Percentiles rank a stretch among this genome's conserved stretches.
Evolutionary conservation across 805 yeast species (phyloP).

Genomic region (Schizosaccharomyces pombe): DNA sequence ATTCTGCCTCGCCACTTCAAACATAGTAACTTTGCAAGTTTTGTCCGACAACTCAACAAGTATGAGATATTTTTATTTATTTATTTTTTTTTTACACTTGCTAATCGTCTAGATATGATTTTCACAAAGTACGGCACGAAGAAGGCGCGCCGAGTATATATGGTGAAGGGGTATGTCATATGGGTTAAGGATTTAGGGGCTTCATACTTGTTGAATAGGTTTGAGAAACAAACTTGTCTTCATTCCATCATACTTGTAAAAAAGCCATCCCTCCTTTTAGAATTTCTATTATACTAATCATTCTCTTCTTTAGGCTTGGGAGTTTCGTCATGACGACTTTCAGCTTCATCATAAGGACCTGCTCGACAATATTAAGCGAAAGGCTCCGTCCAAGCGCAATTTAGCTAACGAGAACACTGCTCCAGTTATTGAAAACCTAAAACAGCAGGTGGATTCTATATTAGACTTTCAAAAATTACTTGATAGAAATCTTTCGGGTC

Average conservation of each 20-base stretch:
- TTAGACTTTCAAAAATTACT: constrained; percentile 2
- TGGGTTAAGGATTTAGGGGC: no score
- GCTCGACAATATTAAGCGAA: constrained; percentile 46
- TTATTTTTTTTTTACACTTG: not conserved
- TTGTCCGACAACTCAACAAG: constrained; percentile 85
- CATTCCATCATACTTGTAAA: no score
- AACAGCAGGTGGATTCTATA: constrained; percentile 10
- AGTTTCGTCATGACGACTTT: constrained; percentile 80
- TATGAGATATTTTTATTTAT: constrained; percentile 2
- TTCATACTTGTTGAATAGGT: not conserved
- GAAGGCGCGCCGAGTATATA: constrained; percentile 31
- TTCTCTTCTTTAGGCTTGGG: constrained; percentile 40
- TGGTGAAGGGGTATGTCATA: constrained; percentile 26
- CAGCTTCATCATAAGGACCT: constrained; percentile 51
- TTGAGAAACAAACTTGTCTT: not conserved
- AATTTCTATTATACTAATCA: not conserved
- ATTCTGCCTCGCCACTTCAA: constrained; percentile 83
- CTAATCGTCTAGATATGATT: constrained; percentile 33
- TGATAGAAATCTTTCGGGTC: not conserved
- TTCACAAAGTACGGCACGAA: constrained; percentile 78
- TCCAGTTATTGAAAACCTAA: constrained; percentile 8
- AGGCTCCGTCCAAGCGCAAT: constrained; percentile 12
- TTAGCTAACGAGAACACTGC: constrained; percentile 6
- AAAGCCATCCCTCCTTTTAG: no score
- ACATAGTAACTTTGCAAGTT: constrained; percentile 82